Conservation (phyloP, 78 protist species). For the Tieghemostelium lacteum region DNA sequence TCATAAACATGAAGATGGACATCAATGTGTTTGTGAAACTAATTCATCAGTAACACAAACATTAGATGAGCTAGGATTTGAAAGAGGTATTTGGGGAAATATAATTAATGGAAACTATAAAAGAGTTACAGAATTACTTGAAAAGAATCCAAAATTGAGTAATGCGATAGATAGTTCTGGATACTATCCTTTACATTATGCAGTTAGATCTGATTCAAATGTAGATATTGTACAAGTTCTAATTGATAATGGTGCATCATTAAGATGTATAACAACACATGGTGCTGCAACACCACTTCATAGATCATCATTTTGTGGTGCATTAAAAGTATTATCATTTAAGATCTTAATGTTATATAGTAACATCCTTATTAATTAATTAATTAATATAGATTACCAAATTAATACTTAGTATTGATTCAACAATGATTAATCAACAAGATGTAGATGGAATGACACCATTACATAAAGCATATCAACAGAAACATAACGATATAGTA, state of each 20-base stretch:
- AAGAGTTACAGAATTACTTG: neutral
- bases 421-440: neutral
- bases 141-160: neutral
- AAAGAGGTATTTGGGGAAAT: conserved; percentile 63
- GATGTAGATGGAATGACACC: conserved; percentile 71
- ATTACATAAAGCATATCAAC: conserved; percentile 53
- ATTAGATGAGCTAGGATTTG: conserved; percentile 46
- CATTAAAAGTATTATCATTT: conserved; percentile 21
- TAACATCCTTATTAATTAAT: neutral
- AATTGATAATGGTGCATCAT: conserved; percentile 33
- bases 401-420: neutral
- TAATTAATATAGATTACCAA: conserved; percentile 16
- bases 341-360: neutral
- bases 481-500: conserved; percentile 8
- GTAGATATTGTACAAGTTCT: neutral
- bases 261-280: neutral
- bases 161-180: conserved; percentile 27
- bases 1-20: conserved; percentile 1
- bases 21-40: conserved; percentile 2
- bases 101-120: conserved; percentile 7
- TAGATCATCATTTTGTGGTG: conserved; percentile 30
- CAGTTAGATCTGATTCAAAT: conserved; percentile 20
- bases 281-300: conserved; percentile 65
- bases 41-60: conserved; percentile 15
- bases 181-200: conserved; percentile 66